Evolutionary conservation across 495 filamentous ascomycete species (phyloP).

Genomic region (Penicillium antarcticum): DNA sequence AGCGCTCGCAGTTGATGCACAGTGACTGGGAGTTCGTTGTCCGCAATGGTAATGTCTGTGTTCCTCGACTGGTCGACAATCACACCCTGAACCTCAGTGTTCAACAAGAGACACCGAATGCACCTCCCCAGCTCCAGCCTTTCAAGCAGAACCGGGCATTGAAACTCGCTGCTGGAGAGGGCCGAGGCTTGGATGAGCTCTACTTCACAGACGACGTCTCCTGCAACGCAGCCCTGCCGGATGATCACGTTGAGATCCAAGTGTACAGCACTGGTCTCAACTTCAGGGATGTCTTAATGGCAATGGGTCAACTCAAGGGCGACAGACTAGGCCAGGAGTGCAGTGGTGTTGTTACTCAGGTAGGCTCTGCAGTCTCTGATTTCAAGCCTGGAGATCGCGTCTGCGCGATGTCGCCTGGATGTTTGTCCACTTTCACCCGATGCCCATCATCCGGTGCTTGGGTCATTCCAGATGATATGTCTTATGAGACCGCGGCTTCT

Average conservation of each 20-base stretch:
- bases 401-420: conserved; percentile 43
- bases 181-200: conserved; percentile 30
- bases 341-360: conserved; percentile 26
- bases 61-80: conserved; percentile 29
- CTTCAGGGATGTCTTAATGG: conserved; percentile 37
- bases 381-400: conserved; percentile 54
- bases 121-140: conserved; percentile 17
- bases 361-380: conserved; percentile 43
- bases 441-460: conserved; percentile 24
- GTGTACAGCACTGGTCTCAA: conserved; percentile 33
- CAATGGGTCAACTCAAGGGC: conserved; percentile 32
- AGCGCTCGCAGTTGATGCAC: conserved; percentile 13
- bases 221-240: conserved; percentile 8
- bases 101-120: conserved; percentile 19
- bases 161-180: conserved; percentile 17
- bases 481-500: conserved; percentile 53
- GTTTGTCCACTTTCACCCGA: conserved; percentile 19
- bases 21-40: conserved; percentile 30
- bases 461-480: conserved; percentile 42
- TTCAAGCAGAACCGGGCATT: conserved; percentile 32
- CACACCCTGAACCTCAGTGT: conserved; percentile 23
- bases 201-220: conserved; percentile 31
- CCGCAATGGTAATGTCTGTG: conserved; percentile 22
- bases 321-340: conserved; percentile 31
- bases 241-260: conserved; percentile 28